Conservation (phyloP, 129 eudicot species). For the Chrysanthemum lavandulifolium region DNA sequence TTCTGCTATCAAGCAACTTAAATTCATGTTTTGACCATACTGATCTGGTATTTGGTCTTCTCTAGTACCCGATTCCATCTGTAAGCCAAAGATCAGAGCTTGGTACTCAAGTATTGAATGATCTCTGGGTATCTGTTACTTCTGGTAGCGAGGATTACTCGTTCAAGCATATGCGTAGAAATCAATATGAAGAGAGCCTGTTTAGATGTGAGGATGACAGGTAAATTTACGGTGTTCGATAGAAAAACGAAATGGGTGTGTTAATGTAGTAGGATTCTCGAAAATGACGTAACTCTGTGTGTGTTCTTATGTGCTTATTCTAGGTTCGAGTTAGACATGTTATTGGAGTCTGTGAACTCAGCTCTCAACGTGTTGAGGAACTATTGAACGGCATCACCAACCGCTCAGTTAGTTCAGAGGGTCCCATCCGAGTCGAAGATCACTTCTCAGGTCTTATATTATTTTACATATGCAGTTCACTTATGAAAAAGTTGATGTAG, state of each 20-base stretch:
- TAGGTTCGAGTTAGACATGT: conserved; percentile 96
- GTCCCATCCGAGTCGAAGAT: conserved; percentile 68
- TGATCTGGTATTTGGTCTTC: conserved; percentile 15
- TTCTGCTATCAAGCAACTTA: conserved; percentile 7
- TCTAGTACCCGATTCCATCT: conserved; percentile 89
- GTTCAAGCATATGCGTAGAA: conserved; percentile 97
- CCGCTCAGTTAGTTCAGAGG: conserved; percentile 45
- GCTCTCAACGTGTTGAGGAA: conserved; percentile 82
- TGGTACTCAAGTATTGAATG: conserved; percentile 90
- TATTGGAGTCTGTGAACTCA: conserved; percentile 92
- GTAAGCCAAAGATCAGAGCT: conserved; percentile 96
- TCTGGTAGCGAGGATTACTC: conserved; percentile 99
- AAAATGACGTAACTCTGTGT: background rate
- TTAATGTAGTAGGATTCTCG: too few species aligned
- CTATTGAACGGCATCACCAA: conserved; percentile 55
- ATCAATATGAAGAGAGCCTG: conserved; percentile 96
- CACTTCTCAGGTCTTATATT: conserved; percentile 61
- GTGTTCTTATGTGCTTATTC: background rate
- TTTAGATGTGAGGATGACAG: conserved; percentile 99
- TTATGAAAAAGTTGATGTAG: conserved; percentile 4
- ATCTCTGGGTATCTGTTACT: conserved; percentile 97
- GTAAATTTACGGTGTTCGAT: conserved; percentile 35
- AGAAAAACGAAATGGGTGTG: background rate
- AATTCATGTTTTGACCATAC: background rate
- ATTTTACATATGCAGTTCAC: background rate